Evolutionary conservation across 371 early-diverging fungal species (phyloP).

Genomic region (Chytridiales sp.): DNA sequence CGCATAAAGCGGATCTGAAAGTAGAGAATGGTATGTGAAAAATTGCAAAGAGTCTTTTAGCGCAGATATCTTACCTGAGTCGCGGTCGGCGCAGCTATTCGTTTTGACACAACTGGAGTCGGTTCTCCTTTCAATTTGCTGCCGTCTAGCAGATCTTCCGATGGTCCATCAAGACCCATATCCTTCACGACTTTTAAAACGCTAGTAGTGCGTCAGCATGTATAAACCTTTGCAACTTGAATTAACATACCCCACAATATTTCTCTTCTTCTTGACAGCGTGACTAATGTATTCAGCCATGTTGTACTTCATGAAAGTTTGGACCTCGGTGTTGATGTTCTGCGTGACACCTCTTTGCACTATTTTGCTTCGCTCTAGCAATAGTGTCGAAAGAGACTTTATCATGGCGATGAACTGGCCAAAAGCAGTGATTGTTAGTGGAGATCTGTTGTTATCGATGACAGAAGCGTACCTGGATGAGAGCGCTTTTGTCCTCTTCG

Average conservation of each 20-base stretch:
- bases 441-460: neutral
- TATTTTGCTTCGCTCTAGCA: constrained; percentile 10
- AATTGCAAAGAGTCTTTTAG: neutral
- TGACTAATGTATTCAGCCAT: constrained; percentile 29
- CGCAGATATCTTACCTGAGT: neutral
- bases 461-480: constrained; percentile 41
- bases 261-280: constrained; percentile 46
- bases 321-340: constrained; percentile 32
- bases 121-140: no score
- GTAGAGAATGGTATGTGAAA: neutral
- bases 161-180: no score
- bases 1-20: constrained; percentile 27
- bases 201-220: constrained; percentile 6
- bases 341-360: constrained; percentile 22
- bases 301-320: constrained; percentile 31
- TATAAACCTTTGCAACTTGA: constrained; percentile 5
- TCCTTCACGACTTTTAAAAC: constrained; percentile 21
- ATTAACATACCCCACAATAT: constrained; percentile 24
- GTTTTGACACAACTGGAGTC: no score
- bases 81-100: neutral
- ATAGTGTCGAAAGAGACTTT: constrained; percentile 30
- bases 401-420: constrained; percentile 43
- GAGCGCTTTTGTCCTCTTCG: constrained; percentile 36
- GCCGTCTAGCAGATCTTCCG: no score
- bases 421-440: neutral